These are phyloP conservation scores for Didymella keratinophila DNA, from an alignment of 2,329 filamentous ascomycete species.

Conservation along the genomic window DNA sequence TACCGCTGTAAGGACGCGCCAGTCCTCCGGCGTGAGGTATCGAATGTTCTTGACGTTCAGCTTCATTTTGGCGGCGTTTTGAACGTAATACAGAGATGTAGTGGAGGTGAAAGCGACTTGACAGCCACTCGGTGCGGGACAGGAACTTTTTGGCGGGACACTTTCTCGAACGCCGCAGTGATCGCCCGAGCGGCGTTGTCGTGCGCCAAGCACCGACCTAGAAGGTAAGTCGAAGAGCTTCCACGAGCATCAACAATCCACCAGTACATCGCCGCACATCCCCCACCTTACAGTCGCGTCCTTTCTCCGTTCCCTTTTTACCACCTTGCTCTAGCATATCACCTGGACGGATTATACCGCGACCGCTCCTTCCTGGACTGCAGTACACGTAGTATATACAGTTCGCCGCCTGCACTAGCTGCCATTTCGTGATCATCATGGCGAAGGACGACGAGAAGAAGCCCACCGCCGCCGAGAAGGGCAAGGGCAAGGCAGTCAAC, in stretches of 20 bases:
- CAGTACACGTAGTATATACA: conserved; percentile 19
- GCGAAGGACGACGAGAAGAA: conserved; percentile 90
- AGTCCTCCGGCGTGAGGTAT: conserved; percentile 91
- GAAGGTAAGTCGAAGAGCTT: conserved; percentile 35
- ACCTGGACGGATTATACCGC: conserved; percentile 17
- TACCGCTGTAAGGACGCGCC: conserved; percentile 92
- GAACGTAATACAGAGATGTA: background rate
- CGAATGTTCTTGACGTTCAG: conserved; percentile 93
- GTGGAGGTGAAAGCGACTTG: conserved; percentile 16
- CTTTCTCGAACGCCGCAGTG: conserved; percentile 24
- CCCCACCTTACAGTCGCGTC: conserved; percentile 23
- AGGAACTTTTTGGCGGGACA: conserved; percentile 22
- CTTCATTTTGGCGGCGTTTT: conserved; percentile 70
- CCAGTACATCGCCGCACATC: conserved; percentile 28
- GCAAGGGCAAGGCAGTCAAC: conserved; percentile 90
- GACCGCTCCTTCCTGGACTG: conserved; percentile 23
- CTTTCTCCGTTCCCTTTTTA: conserved; percentile 5
- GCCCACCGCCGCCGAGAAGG: conserved; percentile 86
- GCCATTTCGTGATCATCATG: conserved; percentile 65
- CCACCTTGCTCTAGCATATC: conserved; percentile 4
- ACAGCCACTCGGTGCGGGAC: conserved; percentile 5
- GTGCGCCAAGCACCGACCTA: conserved; percentile 22
- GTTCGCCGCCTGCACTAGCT: conserved; percentile 49
- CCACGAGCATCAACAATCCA: conserved; percentile 36
- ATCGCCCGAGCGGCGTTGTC: conserved; percentile 9